Conservation (phyloP, 805 yeast species). For the Hyphopichia homilentoma region DNA sequence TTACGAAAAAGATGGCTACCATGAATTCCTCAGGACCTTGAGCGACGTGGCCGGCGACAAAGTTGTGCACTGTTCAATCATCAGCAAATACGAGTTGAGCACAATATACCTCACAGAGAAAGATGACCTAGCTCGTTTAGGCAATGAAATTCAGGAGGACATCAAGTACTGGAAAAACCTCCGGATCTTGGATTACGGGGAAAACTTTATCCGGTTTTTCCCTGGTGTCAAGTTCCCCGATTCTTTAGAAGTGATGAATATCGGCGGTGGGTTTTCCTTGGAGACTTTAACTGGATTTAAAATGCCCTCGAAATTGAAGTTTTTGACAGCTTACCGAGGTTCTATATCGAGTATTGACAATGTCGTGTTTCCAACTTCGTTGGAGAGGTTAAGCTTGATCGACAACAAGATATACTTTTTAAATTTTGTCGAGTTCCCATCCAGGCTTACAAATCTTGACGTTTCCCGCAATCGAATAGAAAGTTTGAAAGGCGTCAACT, state of each 20-base stretch:
- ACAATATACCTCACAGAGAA: constrained; percentile 32
- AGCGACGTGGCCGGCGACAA: constrained; percentile 19
- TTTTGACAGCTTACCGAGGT: constrained; percentile 31
- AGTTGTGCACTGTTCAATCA: constrained; percentile 36
- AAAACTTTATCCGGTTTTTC: constrained; percentile 32
- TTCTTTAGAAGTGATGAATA: constrained; percentile 30
- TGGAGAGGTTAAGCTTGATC: constrained; percentile 29
- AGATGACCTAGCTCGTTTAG: constrained; percentile 26
- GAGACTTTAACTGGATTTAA: constrained; percentile 38
- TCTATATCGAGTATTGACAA: constrained; percentile 32
- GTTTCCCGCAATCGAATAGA: constrained; percentile 39
- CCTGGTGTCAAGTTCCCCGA: constrained; percentile 40
- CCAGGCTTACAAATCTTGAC: constrained; percentile 24
- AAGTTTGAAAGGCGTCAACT: constrained; percentile 30
- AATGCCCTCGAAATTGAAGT: constrained; percentile 28
- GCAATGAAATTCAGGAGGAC: constrained; percentile 36
- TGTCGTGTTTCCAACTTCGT: constrained; percentile 28
- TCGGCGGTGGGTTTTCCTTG: constrained; percentile 37
- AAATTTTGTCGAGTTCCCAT: constrained; percentile 37
- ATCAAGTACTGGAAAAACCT: constrained; percentile 31
- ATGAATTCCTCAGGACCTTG: constrained; percentile 18
- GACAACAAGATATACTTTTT: constrained; percentile 38
- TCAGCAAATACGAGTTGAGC: constrained; percentile 31
- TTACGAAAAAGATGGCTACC: constrained; percentile 21
- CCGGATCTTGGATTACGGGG: constrained; percentile 32